phyloP scores from a whole-genome alignment of 345 rosid species.

The Microthlaspi erraticum region DNA sequence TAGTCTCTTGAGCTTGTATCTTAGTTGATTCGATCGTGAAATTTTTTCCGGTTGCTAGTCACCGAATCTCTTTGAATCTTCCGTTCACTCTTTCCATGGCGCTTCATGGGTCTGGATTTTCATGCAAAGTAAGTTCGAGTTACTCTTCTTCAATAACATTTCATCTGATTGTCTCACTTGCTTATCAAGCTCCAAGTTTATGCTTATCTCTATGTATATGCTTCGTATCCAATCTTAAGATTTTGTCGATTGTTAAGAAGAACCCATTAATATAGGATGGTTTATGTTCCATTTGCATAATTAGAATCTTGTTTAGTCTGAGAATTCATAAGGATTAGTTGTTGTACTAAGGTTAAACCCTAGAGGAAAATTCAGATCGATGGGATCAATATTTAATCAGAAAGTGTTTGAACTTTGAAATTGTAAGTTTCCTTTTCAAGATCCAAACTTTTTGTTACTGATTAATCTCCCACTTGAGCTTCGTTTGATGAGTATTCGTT shows the following conservation, averaged over 20 bases:
- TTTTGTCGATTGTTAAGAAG: conserved; percentile 11
- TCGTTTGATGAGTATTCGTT: background rate
- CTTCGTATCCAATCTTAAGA: background rate
- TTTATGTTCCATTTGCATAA: background rate
- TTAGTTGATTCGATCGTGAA: conserved; percentile 9
- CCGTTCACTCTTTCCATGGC: conserved; percentile 45
- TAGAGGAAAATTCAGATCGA: background rate
- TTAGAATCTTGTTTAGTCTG: conserved; percentile 4
- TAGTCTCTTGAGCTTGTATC: background rate
- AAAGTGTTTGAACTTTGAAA: background rate
- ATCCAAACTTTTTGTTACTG: background rate
- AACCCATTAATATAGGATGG: background rate
- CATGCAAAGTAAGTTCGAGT: conserved; percentile 47
- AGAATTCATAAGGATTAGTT: background rate
- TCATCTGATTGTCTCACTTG: background rate
- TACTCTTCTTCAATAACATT: background rate
- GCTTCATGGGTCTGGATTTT: conserved; percentile 45
- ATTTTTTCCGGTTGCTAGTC: background rate
- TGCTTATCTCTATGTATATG: conserved; percentile 4
- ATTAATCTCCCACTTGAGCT: conserved; percentile 7
- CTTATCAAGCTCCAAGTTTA: conserved; percentile 1
- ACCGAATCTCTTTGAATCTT: conserved; percentile 12
- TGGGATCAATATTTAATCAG: background rate
- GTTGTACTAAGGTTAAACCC: background rate
- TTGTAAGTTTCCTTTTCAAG: conserved; percentile 10